A percentile compares a stretch with the other conserved stretches of the same genome.
Evolutionary conservation across 805 yeast genomes (phyloP).

Genomic region (Wickerhamiella sergipiensis): DNA sequence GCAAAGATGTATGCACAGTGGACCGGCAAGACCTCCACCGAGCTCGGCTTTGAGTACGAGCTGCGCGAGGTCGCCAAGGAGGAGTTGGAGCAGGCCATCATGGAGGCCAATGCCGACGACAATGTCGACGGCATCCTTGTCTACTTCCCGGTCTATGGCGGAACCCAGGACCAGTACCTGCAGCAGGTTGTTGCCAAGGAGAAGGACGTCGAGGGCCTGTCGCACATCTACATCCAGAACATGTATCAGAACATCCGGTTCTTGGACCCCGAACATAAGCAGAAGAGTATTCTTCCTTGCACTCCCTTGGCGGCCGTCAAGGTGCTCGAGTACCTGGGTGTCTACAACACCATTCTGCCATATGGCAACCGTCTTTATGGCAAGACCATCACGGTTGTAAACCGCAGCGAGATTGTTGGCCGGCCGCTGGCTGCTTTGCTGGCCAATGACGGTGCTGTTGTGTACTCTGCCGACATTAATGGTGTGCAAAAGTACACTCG

Average conservation of each 20-base stretch:
- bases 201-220: conserved; percentile 93
- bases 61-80: conserved; percentile 64
- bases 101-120: conserved; percentile 68
- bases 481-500: conserved; percentile 85
- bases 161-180: conserved; percentile 85
- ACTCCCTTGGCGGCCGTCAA: conserved; percentile 93
- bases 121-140: conserved; percentile 85
- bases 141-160: conserved; percentile 94
- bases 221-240: conserved; percentile 81
- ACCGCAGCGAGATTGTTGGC: conserved; percentile 94
- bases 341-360: conserved; percentile 67
- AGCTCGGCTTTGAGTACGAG: conserved; percentile 76
- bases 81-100: conserved; percentile 67
- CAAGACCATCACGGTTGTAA: conserved; percentile 78
- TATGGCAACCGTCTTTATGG: conserved; percentile 92
- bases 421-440: conserved; percentile 90
- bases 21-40: conserved; percentile 84
- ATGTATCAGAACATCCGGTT: conserved; percentile 86
- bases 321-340: conserved; percentile 77
- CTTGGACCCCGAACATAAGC: conserved; percentile 48
- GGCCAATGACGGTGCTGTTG: conserved; percentile 96
- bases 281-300: conserved; percentile 86
- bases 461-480: conserved; percentile 78
- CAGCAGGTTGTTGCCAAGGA: conserved; percentile 87
- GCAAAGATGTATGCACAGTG: conserved; percentile 90